Evolutionary conservation across 208 protist species (phyloP).

Genomic region (Blechomonas ayalai): DNA sequence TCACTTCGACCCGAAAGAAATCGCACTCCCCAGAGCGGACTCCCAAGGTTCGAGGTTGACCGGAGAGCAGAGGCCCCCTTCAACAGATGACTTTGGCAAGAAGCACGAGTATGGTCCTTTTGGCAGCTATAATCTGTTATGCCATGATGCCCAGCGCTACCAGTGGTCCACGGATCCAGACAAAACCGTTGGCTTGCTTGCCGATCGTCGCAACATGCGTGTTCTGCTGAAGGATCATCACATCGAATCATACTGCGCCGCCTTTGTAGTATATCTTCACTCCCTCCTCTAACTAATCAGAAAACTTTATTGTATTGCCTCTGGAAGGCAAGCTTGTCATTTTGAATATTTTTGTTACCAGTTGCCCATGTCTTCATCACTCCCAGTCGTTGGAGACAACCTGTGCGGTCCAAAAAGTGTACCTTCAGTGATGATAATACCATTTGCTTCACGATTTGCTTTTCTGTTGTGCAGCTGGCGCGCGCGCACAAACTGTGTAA

Average conservation of each 20-base stretch:
- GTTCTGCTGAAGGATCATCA: slow-evolving; percentile 26
- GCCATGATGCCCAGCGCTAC: slow-evolving; percentile 16
- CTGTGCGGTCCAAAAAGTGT: too few relatives aligned
- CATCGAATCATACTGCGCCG: slow-evolving; percentile 19
- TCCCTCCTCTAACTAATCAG: too few relatives aligned
- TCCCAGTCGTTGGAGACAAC: too few relatives aligned
- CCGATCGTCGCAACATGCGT: slow-evolving; percentile 16
- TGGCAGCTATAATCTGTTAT: slow-evolving; percentile 30
- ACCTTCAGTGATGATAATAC: too few relatives aligned
- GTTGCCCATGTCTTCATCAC: too few relatives aligned
- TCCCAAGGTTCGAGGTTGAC: slow-evolving; percentile 4
- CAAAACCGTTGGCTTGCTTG: slow-evolving; percentile 16
- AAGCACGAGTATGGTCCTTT: slow-evolving; percentile 18
- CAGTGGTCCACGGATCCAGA: slow-evolving; percentile 13
- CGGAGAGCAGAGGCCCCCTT: slow-evolving; percentile 2
- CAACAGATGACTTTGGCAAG: slow-evolving; percentile 12
- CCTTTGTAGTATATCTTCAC: slow-evolving; percentile 23
- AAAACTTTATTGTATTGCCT: too few relatives aligned
- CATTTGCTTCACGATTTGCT: too few relatives aligned
- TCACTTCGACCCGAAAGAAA: not conserved
- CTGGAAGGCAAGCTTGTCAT: too few relatives aligned
- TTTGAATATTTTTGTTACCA: too few relatives aligned
- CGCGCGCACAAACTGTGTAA: too few relatives aligned
- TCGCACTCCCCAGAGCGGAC: slow-evolving; percentile 6
- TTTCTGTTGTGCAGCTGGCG: too few relatives aligned